A percentile compares a stretch with the other conserved stretches of the same genome.
These are phyloP conservation scores for Saccharomyces kudriavzevii DNA, from an alignment of 805 yeast genomes.

Conservation along the genomic window DNA sequence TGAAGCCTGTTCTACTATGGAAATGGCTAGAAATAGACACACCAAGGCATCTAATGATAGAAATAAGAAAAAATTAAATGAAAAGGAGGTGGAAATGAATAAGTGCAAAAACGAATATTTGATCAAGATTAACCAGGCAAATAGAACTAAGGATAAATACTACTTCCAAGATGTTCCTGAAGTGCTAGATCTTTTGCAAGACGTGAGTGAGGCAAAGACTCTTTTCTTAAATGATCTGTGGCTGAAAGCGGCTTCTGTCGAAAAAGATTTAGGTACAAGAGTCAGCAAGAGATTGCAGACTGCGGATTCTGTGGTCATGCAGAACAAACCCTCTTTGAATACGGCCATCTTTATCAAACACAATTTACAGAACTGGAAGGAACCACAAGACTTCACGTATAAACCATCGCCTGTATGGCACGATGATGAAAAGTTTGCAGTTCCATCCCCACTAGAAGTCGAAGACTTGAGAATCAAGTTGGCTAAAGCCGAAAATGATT, in stretches of 20 bases:
- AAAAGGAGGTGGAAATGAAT: conserved; percentile 75
- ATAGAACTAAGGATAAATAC: conserved; percentile 86
- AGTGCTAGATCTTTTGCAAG: conserved; percentile 74
- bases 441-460: conserved; percentile 49
- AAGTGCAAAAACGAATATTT: conserved; percentile 77
- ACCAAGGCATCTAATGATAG: conserved; percentile 52
- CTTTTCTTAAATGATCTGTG: conserved; percentile 61
- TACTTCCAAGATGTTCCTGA: conserved; percentile 92
- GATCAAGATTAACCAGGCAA: conserved; percentile 73
- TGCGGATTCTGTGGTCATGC: conserved; percentile 49
- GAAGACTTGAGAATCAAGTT: conserved; percentile 47
- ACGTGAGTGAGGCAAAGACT: conserved; percentile 71
- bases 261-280: conserved; percentile 44
- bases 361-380: conserved; percentile 67
- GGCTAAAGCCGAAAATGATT: conserved; percentile 33
- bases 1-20: conserved; percentile 70
- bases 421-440: conserved; percentile 75
- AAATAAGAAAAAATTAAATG: conserved; percentile 41
- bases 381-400: conserved; percentile 77
- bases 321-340: conserved; percentile 68
- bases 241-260: conserved; percentile 53
- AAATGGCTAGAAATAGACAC: conserved; percentile 64
- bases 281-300: conserved; percentile 37
- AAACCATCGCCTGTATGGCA: conserved; percentile 94
- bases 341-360: conserved; percentile 90